Conservation (phyloP, 1,284 basidiomycete genomes). For the Apiotrichum gamsii region DNA sequence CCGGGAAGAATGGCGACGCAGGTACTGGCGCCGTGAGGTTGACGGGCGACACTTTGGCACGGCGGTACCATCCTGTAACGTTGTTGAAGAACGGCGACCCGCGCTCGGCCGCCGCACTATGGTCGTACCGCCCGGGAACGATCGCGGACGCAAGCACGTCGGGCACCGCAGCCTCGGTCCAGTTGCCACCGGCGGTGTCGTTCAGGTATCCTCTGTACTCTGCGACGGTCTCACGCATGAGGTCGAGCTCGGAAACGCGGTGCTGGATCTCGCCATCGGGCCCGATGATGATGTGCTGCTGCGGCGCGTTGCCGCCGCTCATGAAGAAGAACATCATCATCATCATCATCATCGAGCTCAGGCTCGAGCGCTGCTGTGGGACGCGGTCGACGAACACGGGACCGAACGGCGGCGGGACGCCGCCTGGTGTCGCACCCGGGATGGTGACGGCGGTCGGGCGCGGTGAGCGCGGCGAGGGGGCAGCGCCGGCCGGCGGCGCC, state of each 20-base stretch:
- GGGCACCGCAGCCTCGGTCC: constrained; percentile 33
- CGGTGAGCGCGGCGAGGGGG: constrained; percentile 1
- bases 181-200: constrained; percentile 28
- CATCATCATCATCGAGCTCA: constrained; percentile 34
- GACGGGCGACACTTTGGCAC: constrained; percentile 27
- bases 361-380: constrained; percentile 24
- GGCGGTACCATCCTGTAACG: constrained; percentile 46
- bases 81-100: constrained; percentile 31
- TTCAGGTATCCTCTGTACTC: constrained; percentile 35
- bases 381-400: constrained; percentile 13
- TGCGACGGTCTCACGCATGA: constrained; percentile 20
- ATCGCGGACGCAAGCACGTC: constrained; percentile 21
- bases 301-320: constrained; percentile 33
- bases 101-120: constrained; percentile 5
- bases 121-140: constrained; percentile 30
- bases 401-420: constrained; percentile 2
- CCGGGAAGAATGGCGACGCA: constrained; percentile 22
- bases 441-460: neutral
- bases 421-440: neutral
- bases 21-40: constrained; percentile 7
- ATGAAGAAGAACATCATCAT: constrained; percentile 43
- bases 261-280: constrained; percentile 33
- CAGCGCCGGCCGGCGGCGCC: neutral
- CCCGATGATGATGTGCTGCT: constrained; percentile 23
- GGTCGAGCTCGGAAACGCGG: constrained; percentile 32